Evolutionary conservation across 2,329 filamentous ascomycete species (phyloP).

Genomic region (Diplocarpon mali): DNA sequence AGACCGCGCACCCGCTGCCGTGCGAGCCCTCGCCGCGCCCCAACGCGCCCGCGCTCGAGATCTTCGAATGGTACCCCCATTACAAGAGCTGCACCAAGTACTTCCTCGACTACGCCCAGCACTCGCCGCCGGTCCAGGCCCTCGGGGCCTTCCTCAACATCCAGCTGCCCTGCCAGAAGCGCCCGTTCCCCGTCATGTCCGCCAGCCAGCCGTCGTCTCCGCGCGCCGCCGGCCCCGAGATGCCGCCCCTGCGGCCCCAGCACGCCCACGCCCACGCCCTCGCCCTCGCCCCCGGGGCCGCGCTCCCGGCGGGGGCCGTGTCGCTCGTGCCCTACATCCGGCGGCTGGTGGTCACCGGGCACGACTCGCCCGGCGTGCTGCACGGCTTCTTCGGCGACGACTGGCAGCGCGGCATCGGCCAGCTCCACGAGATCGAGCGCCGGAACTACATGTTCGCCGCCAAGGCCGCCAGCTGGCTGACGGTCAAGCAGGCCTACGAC

Average conservation of each 20-base stretch:
- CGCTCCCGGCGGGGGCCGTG: too few species aligned
- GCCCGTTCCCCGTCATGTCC: conserved; percentile 34
- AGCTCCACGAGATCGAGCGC: conserved; percentile 77
- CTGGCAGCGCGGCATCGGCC: conserved; percentile 70
- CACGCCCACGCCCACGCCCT: conserved; percentile 22
- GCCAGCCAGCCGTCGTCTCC: conserved; percentile 28
- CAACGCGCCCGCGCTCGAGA: conserved; percentile 44
- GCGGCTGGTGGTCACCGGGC: conserved; percentile 80
- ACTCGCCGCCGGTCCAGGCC: conserved; percentile 72
- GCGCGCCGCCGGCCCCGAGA: conserved; percentile 26
- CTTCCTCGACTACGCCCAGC: conserved; percentile 85
- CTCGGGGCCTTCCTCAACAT: conserved; percentile 90
- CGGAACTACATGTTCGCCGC: conserved; percentile 92
- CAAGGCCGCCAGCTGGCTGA: conserved; percentile 83
- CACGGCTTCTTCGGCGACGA: conserved; percentile 97
- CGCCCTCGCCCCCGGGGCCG: conserved; percentile 6
- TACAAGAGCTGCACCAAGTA: conserved; percentile 85
- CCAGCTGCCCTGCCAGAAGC: conserved; percentile 71
- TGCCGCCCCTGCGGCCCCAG: conserved; percentile 16
- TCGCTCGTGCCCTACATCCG: conserved; percentile 83
- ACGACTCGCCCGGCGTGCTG: conserved; percentile 76
- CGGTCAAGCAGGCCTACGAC: conserved; percentile 85
- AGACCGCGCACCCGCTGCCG: neutral
- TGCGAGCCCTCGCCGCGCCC: conserved; percentile 10
- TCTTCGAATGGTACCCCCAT: conserved; percentile 86